phyloP scores from a whole-genome alignment of 306 rosid species.

The Lupinus albus region DNA sequence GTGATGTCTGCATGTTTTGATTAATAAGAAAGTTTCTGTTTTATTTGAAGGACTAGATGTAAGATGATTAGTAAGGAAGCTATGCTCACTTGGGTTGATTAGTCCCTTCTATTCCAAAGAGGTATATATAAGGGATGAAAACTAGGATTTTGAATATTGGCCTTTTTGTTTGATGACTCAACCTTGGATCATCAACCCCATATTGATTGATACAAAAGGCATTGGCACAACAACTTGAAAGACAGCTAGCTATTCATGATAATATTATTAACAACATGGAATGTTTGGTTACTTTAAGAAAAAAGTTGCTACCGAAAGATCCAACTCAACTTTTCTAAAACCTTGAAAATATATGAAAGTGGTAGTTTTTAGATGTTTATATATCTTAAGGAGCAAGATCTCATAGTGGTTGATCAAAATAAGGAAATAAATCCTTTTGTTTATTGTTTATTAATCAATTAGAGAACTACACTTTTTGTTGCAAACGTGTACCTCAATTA shows the following conservation, averaged over 20 bases:
- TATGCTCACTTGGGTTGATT: constrained; percentile 23
- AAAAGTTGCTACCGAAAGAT: constrained; percentile 18
- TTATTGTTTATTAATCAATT: constrained; percentile 3
- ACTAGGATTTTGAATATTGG: constrained; percentile 25
- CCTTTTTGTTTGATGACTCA: constrained; percentile 37
- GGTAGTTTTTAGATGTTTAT: constrained; percentile 37
- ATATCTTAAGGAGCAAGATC: constrained; percentile 26
- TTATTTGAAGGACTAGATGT: background rate
- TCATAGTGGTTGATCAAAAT: constrained; percentile 2
- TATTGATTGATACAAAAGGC: constrained; percentile 12
- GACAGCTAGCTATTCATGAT: constrained; percentile 31
- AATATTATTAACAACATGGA: constrained; percentile 30
- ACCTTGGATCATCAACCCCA: constrained; percentile 31
- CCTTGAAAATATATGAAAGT: background rate
- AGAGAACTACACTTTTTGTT: constrained; percentile 5
- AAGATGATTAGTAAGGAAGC: constrained; percentile 1
- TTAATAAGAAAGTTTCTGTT: constrained; percentile 8
- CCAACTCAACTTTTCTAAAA: constrained; percentile 27
- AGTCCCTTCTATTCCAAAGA: constrained; percentile 23
- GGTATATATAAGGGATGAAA: constrained; percentile 36
- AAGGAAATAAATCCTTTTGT: background rate
- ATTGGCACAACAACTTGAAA: constrained; percentile 19
- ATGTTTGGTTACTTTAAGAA: constrained; percentile 40
- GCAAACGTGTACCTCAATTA: background rate
- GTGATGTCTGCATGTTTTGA: constrained; percentile 47